phyloP scores from a whole-genome alignment of 441 rosid genomes.

The Euphorbia celastroides region DNA sequence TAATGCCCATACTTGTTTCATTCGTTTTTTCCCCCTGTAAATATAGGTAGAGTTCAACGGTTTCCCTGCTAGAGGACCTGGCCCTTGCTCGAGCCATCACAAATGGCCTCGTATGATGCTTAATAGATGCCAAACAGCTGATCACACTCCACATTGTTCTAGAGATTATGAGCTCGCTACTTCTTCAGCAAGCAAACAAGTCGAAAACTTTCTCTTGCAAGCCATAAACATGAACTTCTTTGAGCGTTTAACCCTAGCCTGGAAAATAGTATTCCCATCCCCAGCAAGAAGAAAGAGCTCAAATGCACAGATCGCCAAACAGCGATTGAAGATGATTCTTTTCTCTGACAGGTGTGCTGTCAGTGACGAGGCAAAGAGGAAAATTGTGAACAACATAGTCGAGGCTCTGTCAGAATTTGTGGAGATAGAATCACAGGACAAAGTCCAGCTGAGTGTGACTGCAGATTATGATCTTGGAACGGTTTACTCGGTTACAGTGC shows the following conservation, averaged over 20 bases:
- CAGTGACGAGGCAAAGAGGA: conserved; percentile 85
- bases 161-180: conserved; percentile 55
- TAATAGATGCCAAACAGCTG: conserved; percentile 22
- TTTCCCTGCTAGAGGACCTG: conserved; percentile 35
- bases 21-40: conserved; percentile 11
- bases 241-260: conserved; percentile 79
- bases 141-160: conserved; percentile 35
- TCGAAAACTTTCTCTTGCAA: conserved; percentile 67
- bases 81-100: conserved; percentile 22
- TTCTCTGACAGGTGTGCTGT: conserved; percentile 97
- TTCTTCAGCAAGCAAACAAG: conserved; percentile 49
- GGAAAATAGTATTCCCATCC: conserved; percentile 93
- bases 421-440: conserved; percentile 96
- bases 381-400: conserved; percentile 80
- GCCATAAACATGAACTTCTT: conserved; percentile 81
- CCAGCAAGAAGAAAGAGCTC: conserved; percentile 66
- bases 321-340: conserved; percentile 91
- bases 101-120: conserved; percentile 41
- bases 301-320: conserved; percentile 93
- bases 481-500: conserved; percentile 88
- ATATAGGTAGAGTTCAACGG: conserved; percentile 56
- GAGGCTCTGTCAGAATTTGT: conserved; percentile 89
- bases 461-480: conserved; percentile 88
- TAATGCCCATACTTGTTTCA: too few species aligned
- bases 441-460: conserved; percentile 89